Evolutionary conservation across 2,329 filamentous ascomycete species (phyloP).

Genomic region (Cordyceps cateniannulata): DNA sequence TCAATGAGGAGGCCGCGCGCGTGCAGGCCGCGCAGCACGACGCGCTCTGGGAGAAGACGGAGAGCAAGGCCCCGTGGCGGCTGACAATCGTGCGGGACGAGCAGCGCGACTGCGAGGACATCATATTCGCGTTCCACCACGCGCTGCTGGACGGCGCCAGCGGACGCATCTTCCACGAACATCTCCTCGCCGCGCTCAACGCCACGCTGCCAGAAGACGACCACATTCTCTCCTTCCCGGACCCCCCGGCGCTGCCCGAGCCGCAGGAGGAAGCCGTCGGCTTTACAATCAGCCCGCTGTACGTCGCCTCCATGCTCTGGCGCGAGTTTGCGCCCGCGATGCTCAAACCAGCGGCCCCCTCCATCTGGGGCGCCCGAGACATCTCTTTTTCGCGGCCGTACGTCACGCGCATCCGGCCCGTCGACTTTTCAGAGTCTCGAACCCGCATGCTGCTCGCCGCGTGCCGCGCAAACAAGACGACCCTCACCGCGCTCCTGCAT

Average conservation of each 20-base stretch:
- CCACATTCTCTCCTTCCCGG: constrained; percentile 25
- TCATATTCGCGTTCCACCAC: constrained; percentile 47
- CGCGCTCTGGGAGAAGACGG: constrained; percentile 34
- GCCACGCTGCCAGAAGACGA: not conserved
- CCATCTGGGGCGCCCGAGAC: constrained; percentile 32
- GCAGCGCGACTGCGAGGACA: constrained; percentile 25
- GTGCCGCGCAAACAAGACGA: constrained; percentile 35
- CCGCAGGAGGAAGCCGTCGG: constrained; percentile 35
- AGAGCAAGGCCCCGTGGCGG: constrained; percentile 40
- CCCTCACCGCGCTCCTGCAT: constrained; percentile 44
- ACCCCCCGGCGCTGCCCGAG: constrained; percentile 27
- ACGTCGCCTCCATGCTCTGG: constrained; percentile 36
- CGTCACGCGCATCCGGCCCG: constrained; percentile 28
- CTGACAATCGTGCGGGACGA: constrained; percentile 30
- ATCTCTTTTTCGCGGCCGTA: constrained; percentile 31
- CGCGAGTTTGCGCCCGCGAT: constrained; percentile 32
- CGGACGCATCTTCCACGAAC: constrained; percentile 41
- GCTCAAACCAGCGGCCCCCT: constrained; percentile 22
- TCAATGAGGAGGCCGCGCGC: constrained; percentile 25
- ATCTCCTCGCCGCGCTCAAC: constrained; percentile 38
- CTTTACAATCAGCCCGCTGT: constrained; percentile 33
- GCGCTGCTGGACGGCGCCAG: constrained; percentile 45
- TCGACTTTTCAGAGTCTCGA: constrained; percentile 27
- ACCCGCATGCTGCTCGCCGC: constrained; percentile 28
- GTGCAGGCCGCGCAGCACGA: constrained; percentile 35